Evolutionary conservation across 768 basidiomycete species (phyloP).

Genomic region (Auricularia heimuer): DNA sequence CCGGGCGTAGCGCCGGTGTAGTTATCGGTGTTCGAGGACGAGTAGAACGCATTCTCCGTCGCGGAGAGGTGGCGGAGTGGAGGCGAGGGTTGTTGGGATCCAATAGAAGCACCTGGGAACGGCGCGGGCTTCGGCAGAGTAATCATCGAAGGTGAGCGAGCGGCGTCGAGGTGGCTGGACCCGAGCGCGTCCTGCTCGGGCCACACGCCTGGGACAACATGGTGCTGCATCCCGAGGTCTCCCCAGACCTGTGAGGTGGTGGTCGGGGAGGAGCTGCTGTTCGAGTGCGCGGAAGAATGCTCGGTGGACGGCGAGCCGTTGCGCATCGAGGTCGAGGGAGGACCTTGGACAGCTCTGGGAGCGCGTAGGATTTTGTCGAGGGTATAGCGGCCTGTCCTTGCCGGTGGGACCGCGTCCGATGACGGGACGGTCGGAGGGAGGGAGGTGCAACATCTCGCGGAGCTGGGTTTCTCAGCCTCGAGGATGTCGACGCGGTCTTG

Average conservation of each 20-base stretch:
- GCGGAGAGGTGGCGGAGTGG: neutral
- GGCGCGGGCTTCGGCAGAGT: neutral
- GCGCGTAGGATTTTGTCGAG: neutral
- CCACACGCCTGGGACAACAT: neutral
- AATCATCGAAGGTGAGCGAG: neutral
- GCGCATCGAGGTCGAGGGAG: neutral
- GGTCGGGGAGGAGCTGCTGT: neutral
- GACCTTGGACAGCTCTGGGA: neutral
- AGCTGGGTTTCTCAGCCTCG: conserved; percentile 75
- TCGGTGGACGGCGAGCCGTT: neutral
- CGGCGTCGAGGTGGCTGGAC: neutral
- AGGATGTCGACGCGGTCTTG: conserved; percentile 74
- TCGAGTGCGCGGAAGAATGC: neutral
- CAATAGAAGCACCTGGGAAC: neutral
- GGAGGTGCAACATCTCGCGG: conserved; percentile 60
- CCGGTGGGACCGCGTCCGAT: conserved; percentile 83
- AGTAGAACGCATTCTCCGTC: neutral
- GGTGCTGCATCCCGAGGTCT: neutral
- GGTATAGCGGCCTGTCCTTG: conserved; percentile 54
- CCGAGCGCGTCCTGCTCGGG: neutral
- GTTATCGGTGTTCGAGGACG: neutral
- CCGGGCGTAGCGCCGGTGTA: neutral
- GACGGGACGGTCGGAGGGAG: conserved; percentile 59
- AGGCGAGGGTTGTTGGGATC: neutral
- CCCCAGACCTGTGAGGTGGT: neutral